phyloP scores from a whole-genome alignment of 2,329 filamentous ascomycete species.

The Geosmithia putterillii region DNA sequence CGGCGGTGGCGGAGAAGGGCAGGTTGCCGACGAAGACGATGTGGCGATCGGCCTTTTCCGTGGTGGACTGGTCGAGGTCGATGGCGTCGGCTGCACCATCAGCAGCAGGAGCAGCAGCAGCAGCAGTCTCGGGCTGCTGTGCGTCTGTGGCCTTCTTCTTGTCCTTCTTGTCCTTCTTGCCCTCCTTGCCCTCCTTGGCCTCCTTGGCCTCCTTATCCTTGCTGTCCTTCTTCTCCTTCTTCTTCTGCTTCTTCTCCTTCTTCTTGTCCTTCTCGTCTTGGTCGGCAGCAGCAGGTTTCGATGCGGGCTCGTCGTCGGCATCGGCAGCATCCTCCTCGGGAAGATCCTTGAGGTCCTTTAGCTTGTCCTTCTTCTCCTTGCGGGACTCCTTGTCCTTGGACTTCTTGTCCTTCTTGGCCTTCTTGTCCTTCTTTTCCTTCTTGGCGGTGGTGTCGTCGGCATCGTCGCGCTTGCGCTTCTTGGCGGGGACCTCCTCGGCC shows the following conservation, averaged over 20 bases:
- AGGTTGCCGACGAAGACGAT: constrained; percentile 56
- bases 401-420: constrained; percentile 18
- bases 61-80: constrained; percentile 6
- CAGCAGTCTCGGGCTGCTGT: constrained; percentile 15
- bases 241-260: constrained; percentile 11
- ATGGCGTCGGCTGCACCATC: constrained; percentile 8
- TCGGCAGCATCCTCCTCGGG: constrained; percentile 17
- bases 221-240: constrained; percentile 11
- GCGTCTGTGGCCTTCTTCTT: constrained; percentile 13
- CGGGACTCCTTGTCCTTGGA: constrained; percentile 17
- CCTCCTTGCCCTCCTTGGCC: constrained; percentile 7
- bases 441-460: constrained; percentile 6
- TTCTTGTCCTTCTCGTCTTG: constrained; percentile 12
- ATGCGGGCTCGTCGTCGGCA: constrained; percentile 10
- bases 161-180: constrained; percentile 16
- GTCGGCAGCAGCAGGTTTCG: constrained; percentile 9
- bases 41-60: constrained; percentile 13
- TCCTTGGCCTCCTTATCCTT: constrained; percentile 13
- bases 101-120: constrained; percentile 3
- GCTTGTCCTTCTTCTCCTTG: constrained; percentile 27
- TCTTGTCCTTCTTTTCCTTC: constrained; percentile 15
- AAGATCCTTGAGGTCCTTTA: constrained; percentile 22
- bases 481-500: constrained; percentile 6
- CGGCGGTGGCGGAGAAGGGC: constrained; percentile 67
- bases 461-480: constrained; percentile 11